These are phyloP conservation scores for Saxophila tyrrhenica DNA, from an alignment of 495 filamentous ascomycete species.

Conservation along the genomic window DNA sequence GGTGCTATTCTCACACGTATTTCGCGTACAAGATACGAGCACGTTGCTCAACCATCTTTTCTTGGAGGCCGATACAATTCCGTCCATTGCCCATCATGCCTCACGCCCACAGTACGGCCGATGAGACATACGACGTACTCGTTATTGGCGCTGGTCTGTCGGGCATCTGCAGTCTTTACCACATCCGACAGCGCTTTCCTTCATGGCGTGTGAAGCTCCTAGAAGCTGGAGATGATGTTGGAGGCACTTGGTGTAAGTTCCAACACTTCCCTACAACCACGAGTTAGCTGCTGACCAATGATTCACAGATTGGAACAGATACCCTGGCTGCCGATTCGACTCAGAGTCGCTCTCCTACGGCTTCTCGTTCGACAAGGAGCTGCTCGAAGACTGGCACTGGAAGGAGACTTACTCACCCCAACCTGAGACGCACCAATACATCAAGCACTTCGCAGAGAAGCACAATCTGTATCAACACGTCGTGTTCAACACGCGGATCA, in stretches of 20 bases:
- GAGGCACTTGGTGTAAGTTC: constrained; percentile 4
- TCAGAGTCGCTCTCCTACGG: constrained; percentile 7
- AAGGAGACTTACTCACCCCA: constrained; percentile 7
- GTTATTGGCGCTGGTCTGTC: constrained; percentile 11
- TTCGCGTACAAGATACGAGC: no score
- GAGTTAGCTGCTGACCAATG: background rate
- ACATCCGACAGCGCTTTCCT: constrained; percentile 2
- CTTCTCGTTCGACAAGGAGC: constrained; percentile 11
- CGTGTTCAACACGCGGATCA: constrained; percentile 19
- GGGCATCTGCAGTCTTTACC: constrained; percentile 2
- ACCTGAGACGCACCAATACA: constrained; percentile 18
- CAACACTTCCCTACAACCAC: background rate
- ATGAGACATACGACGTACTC: constrained; percentile 11
- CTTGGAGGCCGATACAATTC: no score
- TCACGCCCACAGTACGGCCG: no score
- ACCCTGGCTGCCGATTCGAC: constrained; percentile 3
- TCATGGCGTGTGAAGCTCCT: constrained; percentile 1
- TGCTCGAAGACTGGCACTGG: constrained; percentile 11
- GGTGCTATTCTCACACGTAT: no score
- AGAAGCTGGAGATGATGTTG: constrained; percentile 3
- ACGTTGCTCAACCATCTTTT: no score
- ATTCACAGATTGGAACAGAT: constrained; percentile 2
- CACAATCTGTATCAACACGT: constrained; percentile 23
- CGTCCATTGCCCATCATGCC: no score
- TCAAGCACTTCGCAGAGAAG: constrained; percentile 24